These are phyloP conservation scores for Chlamydomonas eustigma DNA, from an alignment of 139 green algal species.

Conservation along the genomic window DNA sequence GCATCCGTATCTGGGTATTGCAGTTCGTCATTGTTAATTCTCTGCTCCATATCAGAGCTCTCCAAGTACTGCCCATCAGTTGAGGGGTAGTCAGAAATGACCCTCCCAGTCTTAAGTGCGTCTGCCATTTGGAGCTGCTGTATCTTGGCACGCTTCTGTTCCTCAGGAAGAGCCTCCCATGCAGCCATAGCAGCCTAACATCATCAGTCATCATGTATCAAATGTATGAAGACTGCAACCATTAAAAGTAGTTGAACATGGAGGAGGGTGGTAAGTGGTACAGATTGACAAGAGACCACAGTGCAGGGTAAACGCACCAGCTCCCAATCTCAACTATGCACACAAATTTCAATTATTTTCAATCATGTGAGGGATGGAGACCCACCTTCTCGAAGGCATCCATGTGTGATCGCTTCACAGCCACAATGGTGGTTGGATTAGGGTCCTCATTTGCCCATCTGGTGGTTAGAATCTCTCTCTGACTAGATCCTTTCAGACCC, in stretches of 20 bases:
- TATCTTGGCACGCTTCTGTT: constrained; percentile 41
- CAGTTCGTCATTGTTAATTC: not conserved
- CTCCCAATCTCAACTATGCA: no score
- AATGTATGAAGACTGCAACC: no score
- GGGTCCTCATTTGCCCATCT: constrained; percentile 76
- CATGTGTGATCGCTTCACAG: constrained; percentile 44
- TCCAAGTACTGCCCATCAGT: constrained; percentile 7
- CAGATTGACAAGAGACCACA: no score
- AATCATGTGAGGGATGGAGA: no score
- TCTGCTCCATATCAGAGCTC: not conserved
- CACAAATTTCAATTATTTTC: no score
- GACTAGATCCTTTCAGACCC: constrained; percentile 12
- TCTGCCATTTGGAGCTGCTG: constrained; percentile 28
- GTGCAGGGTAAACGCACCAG: no score
- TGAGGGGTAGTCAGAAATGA: constrained; percentile 15
- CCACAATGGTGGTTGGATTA: constrained; percentile 54
- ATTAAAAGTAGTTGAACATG: not conserved
- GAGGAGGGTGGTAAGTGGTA: not conserved
- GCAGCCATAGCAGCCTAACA: constrained; percentile 25
- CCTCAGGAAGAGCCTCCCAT: constrained; percentile 41
- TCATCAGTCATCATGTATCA: no score
- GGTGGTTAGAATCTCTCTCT: constrained; percentile 58
- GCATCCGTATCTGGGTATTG: constrained; percentile 12
- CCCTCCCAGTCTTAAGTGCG: constrained; percentile 17
- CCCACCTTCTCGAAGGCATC: constrained; percentile 34